phyloP scores from a whole-genome alignment of 1,284 basidiomycete species.

The Sutorius eximius region DNA sequence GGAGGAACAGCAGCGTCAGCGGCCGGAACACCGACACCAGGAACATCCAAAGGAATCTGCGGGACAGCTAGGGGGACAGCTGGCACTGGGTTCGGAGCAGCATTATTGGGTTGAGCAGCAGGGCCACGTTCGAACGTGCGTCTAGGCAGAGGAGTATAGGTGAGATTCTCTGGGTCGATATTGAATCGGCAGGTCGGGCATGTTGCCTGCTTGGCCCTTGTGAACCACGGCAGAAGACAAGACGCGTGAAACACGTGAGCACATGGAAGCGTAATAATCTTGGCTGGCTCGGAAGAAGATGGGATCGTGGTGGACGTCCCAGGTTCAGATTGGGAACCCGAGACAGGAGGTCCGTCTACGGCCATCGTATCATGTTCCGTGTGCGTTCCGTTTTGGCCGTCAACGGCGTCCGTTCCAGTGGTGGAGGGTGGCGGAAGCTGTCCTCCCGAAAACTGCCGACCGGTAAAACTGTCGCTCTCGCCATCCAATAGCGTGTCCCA shows the following conservation, averaged over 20 bases:
- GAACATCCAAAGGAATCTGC: conserved; percentile 2
- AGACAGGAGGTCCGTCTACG: conserved; percentile 16
- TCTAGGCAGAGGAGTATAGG: conserved; percentile 41
- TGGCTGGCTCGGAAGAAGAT: conserved; percentile 13
- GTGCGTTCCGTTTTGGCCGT: conserved; percentile 7
- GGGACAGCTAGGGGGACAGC: conserved; percentile 4
- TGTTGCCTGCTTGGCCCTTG: conserved; percentile 70
- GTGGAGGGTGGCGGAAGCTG: conserved; percentile 9
- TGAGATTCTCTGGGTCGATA: conserved; percentile 72
- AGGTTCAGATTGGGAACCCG: conserved; percentile 6
- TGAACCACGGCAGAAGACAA: conserved; percentile 78
- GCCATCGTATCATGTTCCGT: conserved; percentile 18
- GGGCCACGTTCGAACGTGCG: conserved; percentile 18
- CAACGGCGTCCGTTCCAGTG: conserved; percentile 11
- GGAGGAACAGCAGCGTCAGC: conserved; percentile 1
- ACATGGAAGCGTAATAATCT: conserved; percentile 66
- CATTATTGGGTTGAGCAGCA: conserved; percentile 8
- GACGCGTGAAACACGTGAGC: conserved; percentile 76
- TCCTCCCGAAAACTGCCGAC: conserved; percentile 28
- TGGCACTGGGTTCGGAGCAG: conserved; percentile 6
- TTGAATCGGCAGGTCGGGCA: conserved; percentile 81
- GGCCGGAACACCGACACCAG: neutral
- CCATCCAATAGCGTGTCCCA: conserved; percentile 64
- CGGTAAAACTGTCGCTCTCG: conserved; percentile 43
- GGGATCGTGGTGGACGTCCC: conserved; percentile 2